phyloP scores from a whole-genome alignment of 2,329 filamentous ascomycete species.

The Parastagonospora nodorum region DNA sequence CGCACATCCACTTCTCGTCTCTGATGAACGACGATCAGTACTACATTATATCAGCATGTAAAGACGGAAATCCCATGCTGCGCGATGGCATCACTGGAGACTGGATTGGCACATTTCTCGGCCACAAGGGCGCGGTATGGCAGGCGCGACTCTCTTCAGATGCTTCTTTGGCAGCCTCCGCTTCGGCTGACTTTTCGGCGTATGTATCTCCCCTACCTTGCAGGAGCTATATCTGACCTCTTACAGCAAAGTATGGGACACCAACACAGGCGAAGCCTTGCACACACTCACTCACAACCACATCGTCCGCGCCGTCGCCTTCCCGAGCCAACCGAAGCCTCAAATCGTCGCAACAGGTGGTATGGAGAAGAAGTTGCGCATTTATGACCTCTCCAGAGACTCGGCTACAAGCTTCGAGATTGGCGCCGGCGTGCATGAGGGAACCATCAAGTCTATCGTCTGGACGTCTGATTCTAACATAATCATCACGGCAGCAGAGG shows the following conservation, averaged over 20 bases:
- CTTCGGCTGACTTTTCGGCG: slow-evolving; percentile 95
- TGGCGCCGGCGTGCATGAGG: slow-evolving; percentile 79
- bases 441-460: slow-evolving; percentile 93
- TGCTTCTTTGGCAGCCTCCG: slow-evolving; percentile 85
- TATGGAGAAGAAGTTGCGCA: slow-evolving; percentile 92
- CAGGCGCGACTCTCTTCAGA: slow-evolving; percentile 90
- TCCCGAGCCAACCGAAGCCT: slow-evolving; percentile 74
- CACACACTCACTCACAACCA: slow-evolving; percentile 90
- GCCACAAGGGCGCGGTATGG: slow-evolving; percentile 98
- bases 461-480: slow-evolving; percentile 90
- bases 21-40: slow-evolving; percentile 82
- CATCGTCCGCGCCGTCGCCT: slow-evolving; percentile 92
- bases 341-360: slow-evolving; percentile 87
- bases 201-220: slow-evolving; percentile 51
- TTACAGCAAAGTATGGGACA: slow-evolving; percentile 91
- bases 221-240: slow-evolving; percentile 27
- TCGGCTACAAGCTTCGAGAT: slow-evolving; percentile 76
- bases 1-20: slow-evolving; percentile 87
- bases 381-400: slow-evolving; percentile 79
- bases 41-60: slow-evolving; percentile 92
- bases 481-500: slow-evolving; percentile 85
- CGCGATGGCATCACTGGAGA: slow-evolving; percentile 88
- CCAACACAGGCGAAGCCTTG: slow-evolving; percentile 86
- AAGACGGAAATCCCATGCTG: slow-evolving; percentile 98
- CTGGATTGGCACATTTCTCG: slow-evolving; percentile 90